Conservation (phyloP, 768 basidiomycete genomes). For the Lactifluus piperatus region DNA sequence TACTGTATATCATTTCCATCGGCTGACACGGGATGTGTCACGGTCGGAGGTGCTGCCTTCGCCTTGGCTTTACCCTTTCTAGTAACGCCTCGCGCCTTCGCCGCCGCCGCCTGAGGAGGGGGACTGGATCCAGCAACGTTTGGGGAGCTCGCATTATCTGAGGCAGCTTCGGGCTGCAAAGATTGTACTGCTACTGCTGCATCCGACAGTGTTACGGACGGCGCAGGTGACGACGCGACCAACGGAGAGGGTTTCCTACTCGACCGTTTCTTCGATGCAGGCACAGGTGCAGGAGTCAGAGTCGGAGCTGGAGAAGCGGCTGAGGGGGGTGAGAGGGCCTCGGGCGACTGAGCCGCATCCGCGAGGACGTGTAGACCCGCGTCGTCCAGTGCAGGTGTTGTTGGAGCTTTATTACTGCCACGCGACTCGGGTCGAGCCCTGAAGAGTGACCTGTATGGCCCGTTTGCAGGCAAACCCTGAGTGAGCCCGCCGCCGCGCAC, state of each 20-base stretch:
- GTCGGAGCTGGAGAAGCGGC: background rate
- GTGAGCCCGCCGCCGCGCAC: slow-evolving; percentile 9
- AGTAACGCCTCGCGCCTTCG: background rate
- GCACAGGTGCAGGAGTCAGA: background rate
- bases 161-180: background rate
- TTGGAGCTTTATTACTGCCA: background rate
- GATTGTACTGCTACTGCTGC: too few species aligned
- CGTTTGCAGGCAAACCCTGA: slow-evolving; percentile 8
- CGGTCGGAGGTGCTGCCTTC: background rate
- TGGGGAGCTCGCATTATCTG: background rate
- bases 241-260: slow-evolving; percentile 6
- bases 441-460: slow-evolving; percentile 18
- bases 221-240: background rate
- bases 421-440: slow-evolving; percentile 7
- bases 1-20: background rate
- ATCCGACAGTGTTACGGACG: background rate
- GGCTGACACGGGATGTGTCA: background rate
- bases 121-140: background rate
- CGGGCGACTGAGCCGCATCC: slow-evolving; percentile 11
- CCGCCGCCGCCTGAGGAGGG: background rate
- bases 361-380: slow-evolving; percentile 11
- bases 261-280: background rate
- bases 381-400: background rate
- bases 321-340: slow-evolving; percentile 7
- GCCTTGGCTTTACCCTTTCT: background rate